These are phyloP conservation scores for Calonectria pauciramosa DNA, from an alignment of 2,329 filamentous ascomycete genomes.

Conservation along the genomic window DNA sequence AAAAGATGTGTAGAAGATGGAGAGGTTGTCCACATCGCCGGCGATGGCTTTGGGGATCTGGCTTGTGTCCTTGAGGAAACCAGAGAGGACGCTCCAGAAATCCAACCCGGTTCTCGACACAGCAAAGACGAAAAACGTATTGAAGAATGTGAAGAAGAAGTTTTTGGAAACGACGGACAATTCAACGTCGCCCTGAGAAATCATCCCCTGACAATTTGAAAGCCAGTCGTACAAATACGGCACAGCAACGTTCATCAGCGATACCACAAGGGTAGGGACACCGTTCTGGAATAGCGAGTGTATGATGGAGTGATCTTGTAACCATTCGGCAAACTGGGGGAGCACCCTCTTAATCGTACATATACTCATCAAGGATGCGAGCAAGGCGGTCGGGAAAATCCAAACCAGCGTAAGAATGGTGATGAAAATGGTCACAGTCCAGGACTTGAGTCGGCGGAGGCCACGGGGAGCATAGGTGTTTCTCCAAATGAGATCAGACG, in stretches of 20 bases:
- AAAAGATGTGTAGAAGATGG: constrained; percentile 92
- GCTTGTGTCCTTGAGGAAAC: constrained; percentile 83
- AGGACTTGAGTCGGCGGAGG: constrained; percentile 81
- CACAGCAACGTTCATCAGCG: constrained; percentile 88
- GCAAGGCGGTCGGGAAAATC: constrained; percentile 83
- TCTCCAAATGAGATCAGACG: constrained; percentile 93
- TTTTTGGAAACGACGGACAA: constrained; percentile 97
- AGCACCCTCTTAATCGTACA: constrained; percentile 83
- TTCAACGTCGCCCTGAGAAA: constrained; percentile 94
- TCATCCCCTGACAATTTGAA: constrained; percentile 92
- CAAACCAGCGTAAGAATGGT: constrained; percentile 88
- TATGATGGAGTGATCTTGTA: constrained; percentile 78
- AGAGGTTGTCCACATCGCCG: constrained; percentile 78
- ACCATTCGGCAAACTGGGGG: constrained; percentile 76
- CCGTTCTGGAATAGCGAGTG: constrained; percentile 88
- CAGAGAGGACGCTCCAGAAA: constrained; percentile 79
- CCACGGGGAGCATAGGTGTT: constrained; percentile 89
- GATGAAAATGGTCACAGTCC: constrained; percentile 88
- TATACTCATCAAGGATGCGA: constrained; percentile 85
- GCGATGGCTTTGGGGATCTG: constrained; percentile 84
- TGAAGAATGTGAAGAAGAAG: constrained; percentile 99
- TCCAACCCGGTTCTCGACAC: constrained; percentile 86
- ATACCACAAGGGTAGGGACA: constrained; percentile 86
- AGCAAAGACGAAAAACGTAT: constrained; percentile 96
- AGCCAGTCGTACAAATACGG: constrained; percentile 96